A percentile compares a stretch with the other conserved stretches of the same genome.
phyloP scores from a whole-genome alignment of 1,284 basidiomycete species.

The Cutaneotrichosporon curvatum region DNA sequence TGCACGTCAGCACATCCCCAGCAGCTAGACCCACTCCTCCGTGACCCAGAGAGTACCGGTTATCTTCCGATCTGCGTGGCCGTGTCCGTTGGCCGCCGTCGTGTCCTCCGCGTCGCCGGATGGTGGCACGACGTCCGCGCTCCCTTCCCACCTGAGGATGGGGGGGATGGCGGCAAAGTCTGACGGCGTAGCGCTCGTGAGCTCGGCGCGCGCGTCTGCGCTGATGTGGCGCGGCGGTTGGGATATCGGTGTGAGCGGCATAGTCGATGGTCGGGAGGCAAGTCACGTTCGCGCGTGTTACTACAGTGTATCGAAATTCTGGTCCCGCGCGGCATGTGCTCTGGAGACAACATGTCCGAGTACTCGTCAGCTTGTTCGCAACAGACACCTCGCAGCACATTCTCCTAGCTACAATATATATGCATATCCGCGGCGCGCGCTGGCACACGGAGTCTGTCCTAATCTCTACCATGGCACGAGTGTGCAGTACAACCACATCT shows the following conservation, averaged over 20 bases:
- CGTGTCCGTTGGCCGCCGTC: not conserved
- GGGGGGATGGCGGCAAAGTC: slow-evolving; percentile 76
- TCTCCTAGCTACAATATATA: no score
- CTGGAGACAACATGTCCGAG: no score
- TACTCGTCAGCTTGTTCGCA: no score
- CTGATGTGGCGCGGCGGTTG: slow-evolving; percentile 49
- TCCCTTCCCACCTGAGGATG: slow-evolving; percentile 63
- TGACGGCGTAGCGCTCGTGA: slow-evolving; percentile 66
- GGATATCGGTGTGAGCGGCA: slow-evolving; percentile 13
- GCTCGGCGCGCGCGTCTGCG: slow-evolving; percentile 58
- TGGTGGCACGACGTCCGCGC: slow-evolving; percentile 60
- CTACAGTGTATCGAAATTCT: no score
- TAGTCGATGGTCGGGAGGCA: not conserved
- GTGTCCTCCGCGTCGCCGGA: slow-evolving; percentile 50
- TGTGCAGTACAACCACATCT: no score
- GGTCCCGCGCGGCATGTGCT: no score
- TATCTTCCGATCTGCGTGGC: slow-evolving; percentile 13
- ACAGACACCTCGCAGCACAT: no score
- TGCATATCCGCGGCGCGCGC: not conserved
- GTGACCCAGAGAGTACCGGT: slow-evolving; percentile 68
- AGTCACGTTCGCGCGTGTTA: not conserved
- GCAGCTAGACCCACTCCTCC: slow-evolving; percentile 57
- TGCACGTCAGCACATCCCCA: slow-evolving; percentile 33
- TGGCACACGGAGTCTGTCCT: not conserved
- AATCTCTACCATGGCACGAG: not conserved